Evolutionary conservation across 2,329 filamentous ascomycete species (phyloP).

Genomic region (Ploettnerulaceae sp.): DNA sequence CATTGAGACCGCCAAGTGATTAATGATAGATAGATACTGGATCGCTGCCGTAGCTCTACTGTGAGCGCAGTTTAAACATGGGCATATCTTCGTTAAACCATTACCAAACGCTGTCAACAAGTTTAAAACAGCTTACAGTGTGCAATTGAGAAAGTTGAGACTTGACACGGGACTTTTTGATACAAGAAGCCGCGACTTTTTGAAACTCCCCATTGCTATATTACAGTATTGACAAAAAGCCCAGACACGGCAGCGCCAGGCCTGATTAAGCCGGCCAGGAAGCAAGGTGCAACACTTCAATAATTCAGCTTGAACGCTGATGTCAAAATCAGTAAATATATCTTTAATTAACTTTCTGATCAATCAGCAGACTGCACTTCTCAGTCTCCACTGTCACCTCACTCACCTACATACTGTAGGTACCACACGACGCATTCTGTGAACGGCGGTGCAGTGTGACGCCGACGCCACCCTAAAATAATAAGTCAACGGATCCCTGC

Average conservation of each 20-base stretch:
- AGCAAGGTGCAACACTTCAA: background rate
- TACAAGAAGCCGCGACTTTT: background rate
- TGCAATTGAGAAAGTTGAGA: constrained; percentile 3
- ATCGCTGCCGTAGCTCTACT: too few relatives aligned
- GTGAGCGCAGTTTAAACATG: too few relatives aligned
- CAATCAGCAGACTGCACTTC: background rate
- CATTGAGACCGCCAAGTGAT: too few relatives aligned
- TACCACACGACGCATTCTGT: background rate
- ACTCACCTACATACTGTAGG: too few relatives aligned
- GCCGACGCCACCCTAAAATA: too few relatives aligned
- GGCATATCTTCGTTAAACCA: too few relatives aligned
- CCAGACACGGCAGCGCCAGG: background rate
- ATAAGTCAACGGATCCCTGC: constrained; percentile 5
- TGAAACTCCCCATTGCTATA: background rate
- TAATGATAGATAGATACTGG: too few relatives aligned
- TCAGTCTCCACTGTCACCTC: background rate
- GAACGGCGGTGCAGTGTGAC: constrained; percentile 5
- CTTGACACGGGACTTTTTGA: constrained; percentile 5
- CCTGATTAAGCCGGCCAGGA: too few relatives aligned
- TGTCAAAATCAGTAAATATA: too few relatives aligned
- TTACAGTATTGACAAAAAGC: background rate
- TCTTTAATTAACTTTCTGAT: background rate
- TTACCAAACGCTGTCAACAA: too few relatives aligned
- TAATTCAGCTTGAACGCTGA: background rate
- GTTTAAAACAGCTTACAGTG: background rate